phyloP scores from a whole-genome alignment of 768 basidiomycete genomes.

The Amanita muscaria region DNA sequence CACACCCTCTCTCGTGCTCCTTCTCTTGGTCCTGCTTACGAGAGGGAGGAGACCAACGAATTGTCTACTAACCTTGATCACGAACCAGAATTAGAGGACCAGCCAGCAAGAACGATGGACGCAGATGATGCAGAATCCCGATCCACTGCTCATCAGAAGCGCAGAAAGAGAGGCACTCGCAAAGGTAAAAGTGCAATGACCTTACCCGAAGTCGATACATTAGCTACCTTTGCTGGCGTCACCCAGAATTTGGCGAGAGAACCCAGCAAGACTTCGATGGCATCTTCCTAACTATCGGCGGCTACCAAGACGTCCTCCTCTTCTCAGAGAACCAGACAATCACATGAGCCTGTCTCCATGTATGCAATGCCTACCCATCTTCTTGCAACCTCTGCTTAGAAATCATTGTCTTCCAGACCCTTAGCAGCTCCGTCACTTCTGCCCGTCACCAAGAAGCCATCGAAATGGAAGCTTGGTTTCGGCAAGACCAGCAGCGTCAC shows the following conservation, averaged over 20 bases:
- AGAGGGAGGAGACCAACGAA: slow-evolving; percentile 34
- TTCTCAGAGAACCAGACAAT: slow-evolving; percentile 18
- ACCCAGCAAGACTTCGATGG: slow-evolving; percentile 58
- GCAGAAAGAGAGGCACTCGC: slow-evolving; percentile 77
- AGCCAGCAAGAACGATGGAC: slow-evolving; percentile 22
- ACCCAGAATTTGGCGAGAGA: slow-evolving; percentile 80
- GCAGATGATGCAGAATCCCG: slow-evolving; percentile 32
- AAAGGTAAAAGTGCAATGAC: slow-evolving; percentile 62
- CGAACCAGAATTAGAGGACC: slow-evolving; percentile 30
- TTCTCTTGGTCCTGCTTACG: slow-evolving; percentile 45
- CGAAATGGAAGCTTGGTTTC: slow-evolving; percentile 80
- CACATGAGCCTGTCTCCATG: slow-evolving; percentile 39
- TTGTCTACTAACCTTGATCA: slow-evolving; percentile 49
- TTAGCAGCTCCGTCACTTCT: slow-evolving; percentile 13
- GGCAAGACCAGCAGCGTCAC: slow-evolving; percentile 43
- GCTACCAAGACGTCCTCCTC: slow-evolving; percentile 24
- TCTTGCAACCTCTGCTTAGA: slow-evolving; percentile 16
- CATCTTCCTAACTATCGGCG: slow-evolving; percentile 27
- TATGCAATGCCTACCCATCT: slow-evolving; percentile 32
- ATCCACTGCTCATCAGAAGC: slow-evolving; percentile 65
- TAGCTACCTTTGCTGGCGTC: slow-evolving; percentile 66
- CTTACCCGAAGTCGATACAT: slow-evolving; percentile 43
- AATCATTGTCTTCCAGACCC: slow-evolving; percentile 13
- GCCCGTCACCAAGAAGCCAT: slow-evolving; percentile 65
- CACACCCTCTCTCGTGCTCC: slow-evolving; percentile 58